phyloP scores from a whole-genome alignment of 2,329 filamentous ascomycete genomes.

The Aspergillus sp. region DNA sequence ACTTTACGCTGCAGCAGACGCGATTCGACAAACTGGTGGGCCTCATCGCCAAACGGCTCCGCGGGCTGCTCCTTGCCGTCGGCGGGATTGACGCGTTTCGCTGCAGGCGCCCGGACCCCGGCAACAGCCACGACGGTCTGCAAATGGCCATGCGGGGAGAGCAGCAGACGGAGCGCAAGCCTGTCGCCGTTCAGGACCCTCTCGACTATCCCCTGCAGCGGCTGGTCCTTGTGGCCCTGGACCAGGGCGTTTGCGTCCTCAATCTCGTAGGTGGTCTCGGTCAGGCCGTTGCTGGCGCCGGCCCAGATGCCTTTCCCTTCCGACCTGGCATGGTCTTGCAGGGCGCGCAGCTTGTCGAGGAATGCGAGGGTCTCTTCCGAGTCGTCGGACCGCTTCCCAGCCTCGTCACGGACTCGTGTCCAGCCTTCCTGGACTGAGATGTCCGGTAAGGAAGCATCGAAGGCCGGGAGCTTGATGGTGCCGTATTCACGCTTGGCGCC shows the following conservation, averaged over 20 bases:
- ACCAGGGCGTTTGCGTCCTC: slow-evolving; percentile 66
- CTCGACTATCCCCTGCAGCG: slow-evolving; percentile 78
- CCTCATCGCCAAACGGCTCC: slow-evolving; percentile 84
- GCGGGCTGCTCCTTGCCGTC: slow-evolving; percentile 73
- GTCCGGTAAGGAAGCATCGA: slow-evolving; percentile 70
- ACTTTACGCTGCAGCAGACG: slow-evolving; percentile 79
- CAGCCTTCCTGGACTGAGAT: slow-evolving; percentile 78
- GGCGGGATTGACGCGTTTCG: slow-evolving; percentile 68
- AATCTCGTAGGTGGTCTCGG: slow-evolving; percentile 74
- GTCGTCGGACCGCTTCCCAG: slow-evolving; percentile 75
- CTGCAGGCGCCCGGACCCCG: slow-evolving; percentile 81
- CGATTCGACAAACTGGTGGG: slow-evolving; percentile 75
- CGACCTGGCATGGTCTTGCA: slow-evolving; percentile 68
- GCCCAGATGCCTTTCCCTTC: slow-evolving; percentile 77
- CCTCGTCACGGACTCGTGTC: slow-evolving; percentile 89
- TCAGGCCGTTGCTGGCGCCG: slow-evolving; percentile 50
- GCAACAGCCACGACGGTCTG: slow-evolving; percentile 84
- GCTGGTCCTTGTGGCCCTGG: slow-evolving; percentile 74
- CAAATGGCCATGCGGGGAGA: slow-evolving; percentile 73
- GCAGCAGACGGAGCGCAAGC: slow-evolving; percentile 69
- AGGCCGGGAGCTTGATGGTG: slow-evolving; percentile 56
- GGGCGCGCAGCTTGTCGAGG: slow-evolving; percentile 65
- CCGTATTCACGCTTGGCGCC: slow-evolving; percentile 78
- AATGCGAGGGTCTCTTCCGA: slow-evolving; percentile 61
- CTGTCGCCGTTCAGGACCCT: slow-evolving; percentile 86